These are phyloP conservation scores for Calonectria crousiana DNA, from an alignment of 2,329 filamentous ascomycete species.

Conservation along the genomic window DNA sequence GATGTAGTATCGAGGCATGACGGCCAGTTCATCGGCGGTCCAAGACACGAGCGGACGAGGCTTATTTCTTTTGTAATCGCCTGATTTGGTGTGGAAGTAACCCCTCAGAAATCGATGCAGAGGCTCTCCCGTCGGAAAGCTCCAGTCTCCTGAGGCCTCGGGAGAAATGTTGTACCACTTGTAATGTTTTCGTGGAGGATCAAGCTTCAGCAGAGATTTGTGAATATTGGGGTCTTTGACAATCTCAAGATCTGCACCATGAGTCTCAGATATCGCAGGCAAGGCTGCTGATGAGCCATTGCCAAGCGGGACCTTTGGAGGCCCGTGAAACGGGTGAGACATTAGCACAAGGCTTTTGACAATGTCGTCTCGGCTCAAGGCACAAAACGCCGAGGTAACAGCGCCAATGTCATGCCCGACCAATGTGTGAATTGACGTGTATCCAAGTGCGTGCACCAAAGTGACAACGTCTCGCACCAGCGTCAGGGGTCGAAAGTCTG, in stretches of 20 bases:
- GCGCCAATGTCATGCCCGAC: not conserved
- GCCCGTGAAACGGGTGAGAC: not conserved
- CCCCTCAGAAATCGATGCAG: not conserved
- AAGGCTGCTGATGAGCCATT: not conserved
- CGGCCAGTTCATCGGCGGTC: not conserved
- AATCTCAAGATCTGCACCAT: no score
- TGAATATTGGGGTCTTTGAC: not conserved
- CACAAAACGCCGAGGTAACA: not conserved
- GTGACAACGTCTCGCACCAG: not conserved
- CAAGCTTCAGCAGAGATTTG: not conserved
- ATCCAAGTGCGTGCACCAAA: not conserved
- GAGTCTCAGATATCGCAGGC: not conserved
- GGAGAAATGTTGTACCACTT: conserved; percentile 5
- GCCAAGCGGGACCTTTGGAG: not conserved
- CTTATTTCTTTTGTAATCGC: not conserved
- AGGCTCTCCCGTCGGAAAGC: not conserved
- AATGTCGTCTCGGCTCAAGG: not conserved
- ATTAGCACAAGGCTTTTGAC: not conserved
- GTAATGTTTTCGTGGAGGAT: not conserved
- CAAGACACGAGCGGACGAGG: not conserved
- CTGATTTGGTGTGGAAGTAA: not conserved
- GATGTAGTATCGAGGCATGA: not conserved
- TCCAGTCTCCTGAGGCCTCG: not conserved
- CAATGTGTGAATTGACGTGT: not conserved
- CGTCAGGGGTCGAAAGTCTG: not conserved